A percentile compares a stretch with the other conserved stretches of the same genome.
Evolutionary conservation across 2,329 filamentous ascomycete genomes (phyloP).

Genomic region (Nigrograna mackinnonii): DNA sequence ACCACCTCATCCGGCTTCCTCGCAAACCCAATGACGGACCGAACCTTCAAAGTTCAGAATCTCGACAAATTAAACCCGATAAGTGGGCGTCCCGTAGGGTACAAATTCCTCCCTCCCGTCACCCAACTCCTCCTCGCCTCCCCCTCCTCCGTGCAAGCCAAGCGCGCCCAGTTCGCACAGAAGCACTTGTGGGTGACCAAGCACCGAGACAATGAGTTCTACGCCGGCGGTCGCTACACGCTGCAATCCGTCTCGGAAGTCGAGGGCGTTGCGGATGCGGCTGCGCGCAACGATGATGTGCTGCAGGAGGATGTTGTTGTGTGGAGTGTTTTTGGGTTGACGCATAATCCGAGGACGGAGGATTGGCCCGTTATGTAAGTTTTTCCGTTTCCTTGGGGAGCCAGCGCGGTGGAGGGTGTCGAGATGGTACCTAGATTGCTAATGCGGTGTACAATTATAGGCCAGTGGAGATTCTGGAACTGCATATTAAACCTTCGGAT

Average conservation of each 20-base stretch:
- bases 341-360: slow-evolving; percentile 16
- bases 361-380: slow-evolving; percentile 17
- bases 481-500: slow-evolving; percentile 61
- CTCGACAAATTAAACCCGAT: slow-evolving; percentile 47
- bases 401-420: slow-evolving; percentile 51
- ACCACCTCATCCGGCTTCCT: neutral
- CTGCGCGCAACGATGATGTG: slow-evolving; percentile 2
- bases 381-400: too few relatives aligned
- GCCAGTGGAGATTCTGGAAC: slow-evolving; percentile 60
- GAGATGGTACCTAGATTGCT: slow-evolving; percentile 64
- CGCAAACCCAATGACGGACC: slow-evolving; percentile 15
- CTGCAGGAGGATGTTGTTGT: slow-evolving; percentile 13
- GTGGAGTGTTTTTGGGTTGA: slow-evolving; percentile 15
- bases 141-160: slow-evolving; percentile 1
- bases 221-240: slow-evolving; percentile 9
- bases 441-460: too few relatives aligned
- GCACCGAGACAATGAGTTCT: slow-evolving; percentile 9
- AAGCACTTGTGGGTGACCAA: slow-evolving; percentile 11
- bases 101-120: slow-evolving; percentile 47
- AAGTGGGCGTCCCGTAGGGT: slow-evolving; percentile 53
- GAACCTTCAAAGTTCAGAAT: slow-evolving; percentile 53
- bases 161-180: slow-evolving; percentile 6
- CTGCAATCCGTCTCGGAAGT: slow-evolving; percentile 5
- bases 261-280: slow-evolving; percentile 3
- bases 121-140: slow-evolving; percentile 12